Conservation (phyloP, 1,139 yeast species). For the Protomyces arabidopsidicola region DNA sequence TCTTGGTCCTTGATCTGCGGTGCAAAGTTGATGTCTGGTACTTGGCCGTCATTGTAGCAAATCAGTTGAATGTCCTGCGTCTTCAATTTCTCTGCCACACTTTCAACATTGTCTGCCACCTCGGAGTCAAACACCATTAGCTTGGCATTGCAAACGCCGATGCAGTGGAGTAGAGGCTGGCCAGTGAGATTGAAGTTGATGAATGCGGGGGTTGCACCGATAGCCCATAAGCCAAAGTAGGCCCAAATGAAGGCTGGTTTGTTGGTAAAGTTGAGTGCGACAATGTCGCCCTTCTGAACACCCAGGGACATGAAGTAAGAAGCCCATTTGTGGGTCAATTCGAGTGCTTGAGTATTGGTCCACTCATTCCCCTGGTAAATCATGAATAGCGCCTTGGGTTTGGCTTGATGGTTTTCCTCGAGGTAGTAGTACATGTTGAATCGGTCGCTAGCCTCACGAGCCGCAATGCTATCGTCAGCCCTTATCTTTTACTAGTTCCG, state of each 20-base stretch:
- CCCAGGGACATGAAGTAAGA: slow-evolving; percentile 18
- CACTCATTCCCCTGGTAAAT: slow-evolving; percentile 19
- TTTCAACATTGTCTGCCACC: slow-evolving; percentile 53
- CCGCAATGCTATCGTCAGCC: slow-evolving; percentile 1
- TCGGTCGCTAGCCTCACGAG: slow-evolving; percentile 2
- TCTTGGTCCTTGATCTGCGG: slow-evolving; percentile 1
- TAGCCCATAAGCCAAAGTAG: slow-evolving; percentile 15
- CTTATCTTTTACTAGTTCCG: too few relatives aligned
- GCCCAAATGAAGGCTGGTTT: slow-evolving; percentile 22
- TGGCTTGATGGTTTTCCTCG: slow-evolving; percentile 4
- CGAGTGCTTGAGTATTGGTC: slow-evolving; percentile 12
- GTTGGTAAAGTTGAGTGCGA: slow-evolving; percentile 21
- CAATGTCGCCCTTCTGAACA: slow-evolving; percentile 8
- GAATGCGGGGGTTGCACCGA: slow-evolving; percentile 24
- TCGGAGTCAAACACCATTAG: slow-evolving; percentile 73
- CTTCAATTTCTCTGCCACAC: slow-evolving; percentile 50
- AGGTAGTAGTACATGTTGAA: slow-evolving; percentile 10
- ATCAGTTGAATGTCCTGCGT: neutral
- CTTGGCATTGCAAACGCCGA: slow-evolving; percentile 60
- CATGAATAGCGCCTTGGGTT: slow-evolving; percentile 12
- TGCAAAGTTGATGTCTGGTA: neutral
- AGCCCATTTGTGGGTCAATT: slow-evolving; percentile 4
- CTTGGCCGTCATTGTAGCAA: neutral
- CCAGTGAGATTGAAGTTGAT: slow-evolving; percentile 57
- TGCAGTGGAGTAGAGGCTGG: slow-evolving; percentile 72